Conservation (phyloP, 2,329 filamentous ascomycete species). For the Nakataea oryzae region DNA sequence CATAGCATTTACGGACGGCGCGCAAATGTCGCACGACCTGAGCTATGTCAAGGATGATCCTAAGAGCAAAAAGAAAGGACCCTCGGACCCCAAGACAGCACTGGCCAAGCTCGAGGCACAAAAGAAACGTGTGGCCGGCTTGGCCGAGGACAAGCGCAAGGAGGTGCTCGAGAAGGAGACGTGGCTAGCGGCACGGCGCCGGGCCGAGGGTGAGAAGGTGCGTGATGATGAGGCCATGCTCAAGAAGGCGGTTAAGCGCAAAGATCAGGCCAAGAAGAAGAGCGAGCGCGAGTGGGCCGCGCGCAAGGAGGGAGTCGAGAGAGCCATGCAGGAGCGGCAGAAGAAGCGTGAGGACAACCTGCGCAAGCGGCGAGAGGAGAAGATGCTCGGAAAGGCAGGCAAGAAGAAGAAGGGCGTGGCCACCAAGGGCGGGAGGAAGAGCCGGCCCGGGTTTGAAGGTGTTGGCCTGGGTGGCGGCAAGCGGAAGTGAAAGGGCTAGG, state of each 20-base stretch:
- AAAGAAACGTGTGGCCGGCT: slow-evolving; percentile 63
- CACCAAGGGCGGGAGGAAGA: slow-evolving; percentile 36
- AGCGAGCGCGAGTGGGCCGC: slow-evolving; percentile 82
- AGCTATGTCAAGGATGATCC: slow-evolving; percentile 41
- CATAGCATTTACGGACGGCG: slow-evolving; percentile 82
- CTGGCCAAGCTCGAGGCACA: slow-evolving; percentile 82
- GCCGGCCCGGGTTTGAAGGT: slow-evolving; percentile 56
- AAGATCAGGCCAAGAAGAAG: slow-evolving; percentile 83
- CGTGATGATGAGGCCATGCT: slow-evolving; percentile 76
- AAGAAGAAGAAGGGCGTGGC: slow-evolving; percentile 41
- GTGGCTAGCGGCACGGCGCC: slow-evolving; percentile 85
- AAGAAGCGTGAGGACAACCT: slow-evolving; percentile 76
- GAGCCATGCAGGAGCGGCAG: slow-evolving; percentile 68
- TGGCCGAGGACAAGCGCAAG: slow-evolving; percentile 71
- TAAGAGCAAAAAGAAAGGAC: slow-evolving; percentile 60
- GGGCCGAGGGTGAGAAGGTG: slow-evolving; percentile 70
- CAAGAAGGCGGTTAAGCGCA: slow-evolving; percentile 91
- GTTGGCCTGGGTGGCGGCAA: slow-evolving; percentile 49
- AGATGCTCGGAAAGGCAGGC: slow-evolving; percentile 45
- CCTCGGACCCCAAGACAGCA: slow-evolving; percentile 74
- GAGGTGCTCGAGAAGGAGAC: slow-evolving; percentile 88
- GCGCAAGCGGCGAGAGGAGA: slow-evolving; percentile 63
- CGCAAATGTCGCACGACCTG: slow-evolving; percentile 64
- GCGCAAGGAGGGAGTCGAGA: slow-evolving; percentile 59
- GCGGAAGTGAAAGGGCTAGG: slow-evolving; percentile 26